Conservation (phyloP, 805 yeast species). For the Blastobotrys peoriensis region DNA sequence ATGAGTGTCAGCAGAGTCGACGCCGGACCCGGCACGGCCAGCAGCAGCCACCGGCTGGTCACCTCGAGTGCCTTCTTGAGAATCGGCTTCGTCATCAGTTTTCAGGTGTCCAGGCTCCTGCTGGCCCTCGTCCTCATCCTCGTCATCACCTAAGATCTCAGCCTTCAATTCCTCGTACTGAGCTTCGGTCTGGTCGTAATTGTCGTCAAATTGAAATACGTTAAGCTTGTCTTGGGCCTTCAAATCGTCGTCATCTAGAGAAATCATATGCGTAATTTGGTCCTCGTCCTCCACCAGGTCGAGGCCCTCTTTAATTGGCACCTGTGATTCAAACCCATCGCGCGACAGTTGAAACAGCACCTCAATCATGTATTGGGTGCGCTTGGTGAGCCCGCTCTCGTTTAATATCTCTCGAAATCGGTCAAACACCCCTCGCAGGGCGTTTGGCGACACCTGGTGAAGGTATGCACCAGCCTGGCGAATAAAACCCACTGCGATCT, state of each 20-base stretch:
- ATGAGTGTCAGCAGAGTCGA: constrained; percentile 11
- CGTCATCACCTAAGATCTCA: constrained; percentile 42
- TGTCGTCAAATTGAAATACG: constrained; percentile 44
- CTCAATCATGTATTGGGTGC: constrained; percentile 44
- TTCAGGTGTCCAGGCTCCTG: constrained; percentile 15
- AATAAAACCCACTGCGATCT: constrained; percentile 47
- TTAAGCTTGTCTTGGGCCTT: constrained; percentile 44
- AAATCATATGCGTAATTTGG: constrained; percentile 47
- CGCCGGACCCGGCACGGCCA: constrained; percentile 17
- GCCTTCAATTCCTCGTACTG: constrained; percentile 38
- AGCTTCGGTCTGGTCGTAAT: constrained; percentile 46
- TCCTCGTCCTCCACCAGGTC: constrained; percentile 64
- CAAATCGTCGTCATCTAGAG: constrained; percentile 44
- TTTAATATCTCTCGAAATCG: constrained; percentile 55
- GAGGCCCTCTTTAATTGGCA: constrained; percentile 39
- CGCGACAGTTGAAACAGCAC: constrained; percentile 46
- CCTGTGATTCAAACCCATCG: constrained; percentile 36
- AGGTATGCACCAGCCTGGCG: constrained; percentile 49
- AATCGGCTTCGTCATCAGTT: constrained; percentile 21
- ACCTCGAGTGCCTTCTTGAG: constrained; percentile 23
- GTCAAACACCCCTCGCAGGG: constrained; percentile 49
- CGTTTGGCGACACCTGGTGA: constrained; percentile 36
- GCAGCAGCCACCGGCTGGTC: constrained; percentile 15
- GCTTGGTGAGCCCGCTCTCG: constrained; percentile 41
- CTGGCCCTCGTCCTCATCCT: constrained; percentile 18